Base-by-base conservation (phyloP, 331 rosid species). In the Spiraea crenata region DNA sequence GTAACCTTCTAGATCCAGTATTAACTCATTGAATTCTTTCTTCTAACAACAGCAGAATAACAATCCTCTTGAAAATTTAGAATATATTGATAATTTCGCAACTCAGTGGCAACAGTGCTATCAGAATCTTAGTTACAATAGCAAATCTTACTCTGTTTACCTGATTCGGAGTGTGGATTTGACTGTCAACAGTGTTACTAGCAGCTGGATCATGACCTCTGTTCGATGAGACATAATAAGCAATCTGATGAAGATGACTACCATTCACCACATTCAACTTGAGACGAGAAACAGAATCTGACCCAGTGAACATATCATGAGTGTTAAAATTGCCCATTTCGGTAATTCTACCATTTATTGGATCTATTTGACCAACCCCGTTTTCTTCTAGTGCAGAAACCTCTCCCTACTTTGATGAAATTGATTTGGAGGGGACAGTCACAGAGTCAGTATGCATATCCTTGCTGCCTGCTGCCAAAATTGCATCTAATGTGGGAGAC, bases 401-500 rank as follows among this genome's bases (percentile, higher is more conserved):
- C 75, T 76, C 69, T 35, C 6, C 62, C 9, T 19, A 47, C 47
- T 54, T 70, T 0, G 79, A 60, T 35, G 76, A 66, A 41, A 20
- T 73, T 57, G 74, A 35, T 15, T 16, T 72, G 4, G 50, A 17
- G 16, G 65, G 49, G 76, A 52, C 74, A 11, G 73, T 52, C 42
- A 71, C 72, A 1, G 83, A 66, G n/a, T 71, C 71, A 64, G 79
- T 63, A 76, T 62, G 68, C 70, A 85, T 74, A 78, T 75, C 84
- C 54, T 81, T 80, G 76, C 87, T 75, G 68, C 86, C 83, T 73
- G 79, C 91, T 15, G 80, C 79, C 81, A 91, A 78, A 71, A 93
- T 74, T 49, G 93, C 91, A 78, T 81, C 80, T 73, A 87, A 79
- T 25, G 70, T 67, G 4, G 96, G 90, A 58, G 96, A 78, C 37